Evolutionary conservation across 345 rosid genomes (phyloP).

Genomic region (Populus alba): DNA sequence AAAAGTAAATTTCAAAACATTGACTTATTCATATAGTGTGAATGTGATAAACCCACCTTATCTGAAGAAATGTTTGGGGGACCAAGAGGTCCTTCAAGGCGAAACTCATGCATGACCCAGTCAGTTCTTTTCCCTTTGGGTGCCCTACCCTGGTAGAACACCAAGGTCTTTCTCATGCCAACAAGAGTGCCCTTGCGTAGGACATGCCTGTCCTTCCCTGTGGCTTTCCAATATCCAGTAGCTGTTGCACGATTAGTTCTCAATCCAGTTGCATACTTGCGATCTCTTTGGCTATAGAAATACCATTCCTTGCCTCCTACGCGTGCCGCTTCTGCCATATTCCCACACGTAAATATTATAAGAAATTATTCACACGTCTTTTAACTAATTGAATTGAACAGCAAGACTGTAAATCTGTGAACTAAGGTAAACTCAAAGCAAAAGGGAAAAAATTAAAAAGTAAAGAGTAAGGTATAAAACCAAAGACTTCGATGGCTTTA

Average conservation of each 20-base stretch:
- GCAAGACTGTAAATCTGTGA: neutral
- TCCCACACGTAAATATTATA: neutral
- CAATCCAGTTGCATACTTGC: slow-evolving; percentile 86
- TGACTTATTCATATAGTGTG: neutral
- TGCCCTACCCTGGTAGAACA: slow-evolving; percentile 90
- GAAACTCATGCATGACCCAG: slow-evolving; percentile 97
- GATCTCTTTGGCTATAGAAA: slow-evolving; percentile 78
- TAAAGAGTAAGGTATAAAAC: neutral
- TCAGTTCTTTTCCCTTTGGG: slow-evolving; percentile 75
- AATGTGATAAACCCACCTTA: slow-evolving; percentile 30
- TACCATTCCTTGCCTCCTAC: slow-evolving; percentile 92
- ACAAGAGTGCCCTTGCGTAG: slow-evolving; percentile 53
- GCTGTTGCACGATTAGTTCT: slow-evolving; percentile 87
- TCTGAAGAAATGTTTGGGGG: slow-evolving; percentile 31
- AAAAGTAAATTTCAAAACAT: neutral
- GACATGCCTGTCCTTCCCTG: slow-evolving; percentile 71
- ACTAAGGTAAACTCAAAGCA: neutral
- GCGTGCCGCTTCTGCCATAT: slow-evolving; percentile 52
- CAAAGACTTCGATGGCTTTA: neutral
- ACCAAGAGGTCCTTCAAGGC: slow-evolving; percentile 53
- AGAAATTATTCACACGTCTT: neutral
- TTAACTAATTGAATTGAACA: neutral
- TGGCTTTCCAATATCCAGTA: slow-evolving; percentile 93
- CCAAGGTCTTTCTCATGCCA: slow-evolving; percentile 92
- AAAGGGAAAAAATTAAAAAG: neutral